Percentiles rank a stretch among this genome's conserved stretches.
phyloP scores from a whole-genome alignment of 2,329 filamentous ascomycete genomes.

The Emericellopsis atlantica region DNA sequence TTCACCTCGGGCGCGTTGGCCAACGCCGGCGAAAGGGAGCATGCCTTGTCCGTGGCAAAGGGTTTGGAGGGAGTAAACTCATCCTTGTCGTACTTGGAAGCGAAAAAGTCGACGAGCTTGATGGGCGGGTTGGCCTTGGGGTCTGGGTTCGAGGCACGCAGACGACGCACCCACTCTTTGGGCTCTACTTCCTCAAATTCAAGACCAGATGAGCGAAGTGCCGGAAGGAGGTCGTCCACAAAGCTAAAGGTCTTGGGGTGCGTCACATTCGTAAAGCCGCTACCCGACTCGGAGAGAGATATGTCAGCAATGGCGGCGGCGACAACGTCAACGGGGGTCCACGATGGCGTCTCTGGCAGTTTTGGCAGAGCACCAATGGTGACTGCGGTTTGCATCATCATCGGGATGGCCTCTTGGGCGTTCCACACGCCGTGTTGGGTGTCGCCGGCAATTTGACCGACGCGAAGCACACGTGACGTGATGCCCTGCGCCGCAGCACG shows the following conservation, averaged over 20 bases:
- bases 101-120: slow-evolving; percentile 40
- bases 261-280: slow-evolving; percentile 28
- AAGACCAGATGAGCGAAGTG: slow-evolving; percentile 27
- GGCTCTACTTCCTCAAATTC: slow-evolving; percentile 29
- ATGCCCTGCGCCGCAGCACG: slow-evolving; percentile 16
- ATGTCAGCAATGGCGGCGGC: slow-evolving; percentile 20
- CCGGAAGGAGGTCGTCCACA: slow-evolving; percentile 34
- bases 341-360: slow-evolving; percentile 28
- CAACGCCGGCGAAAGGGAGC: slow-evolving; percentile 29
- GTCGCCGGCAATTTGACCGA: slow-evolving; percentile 39
- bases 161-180: slow-evolving; percentile 27
- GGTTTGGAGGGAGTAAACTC: slow-evolving; percentile 29
- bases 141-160: slow-evolving; percentile 29
- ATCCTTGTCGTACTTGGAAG: slow-evolving; percentile 11
- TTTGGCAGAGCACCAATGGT: slow-evolving; percentile 32
- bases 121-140: slow-evolving; percentile 33
- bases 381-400: slow-evolving; percentile 34
- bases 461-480: slow-evolving; percentile 22
- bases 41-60: slow-evolving; percentile 23
- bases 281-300: slow-evolving; percentile 8
- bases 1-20: slow-evolving; percentile 20
- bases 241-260: slow-evolving; percentile 36
- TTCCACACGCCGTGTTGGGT: slow-evolving; percentile 35
- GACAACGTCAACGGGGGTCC: slow-evolving; percentile 28
- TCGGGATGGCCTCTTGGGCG: slow-evolving; percentile 34